These are phyloP conservation scores for Phytophthora sp. DNA, from an alignment of 352 stramenopile genomes.

Conservation along the genomic window DNA sequence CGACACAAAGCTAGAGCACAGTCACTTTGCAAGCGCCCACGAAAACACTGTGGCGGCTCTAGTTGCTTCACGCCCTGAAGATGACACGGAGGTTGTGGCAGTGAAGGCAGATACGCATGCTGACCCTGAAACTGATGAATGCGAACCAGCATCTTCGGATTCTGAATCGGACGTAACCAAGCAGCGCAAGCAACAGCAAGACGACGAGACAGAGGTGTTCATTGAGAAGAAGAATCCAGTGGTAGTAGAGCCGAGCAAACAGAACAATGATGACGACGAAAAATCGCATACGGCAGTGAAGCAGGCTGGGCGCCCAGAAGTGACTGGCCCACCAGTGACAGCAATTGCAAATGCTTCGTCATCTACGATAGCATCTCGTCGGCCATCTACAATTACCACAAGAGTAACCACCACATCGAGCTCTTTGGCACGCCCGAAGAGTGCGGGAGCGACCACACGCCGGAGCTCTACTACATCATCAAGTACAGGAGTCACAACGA, in stretches of 20 bases:
- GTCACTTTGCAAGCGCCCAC: background rate
- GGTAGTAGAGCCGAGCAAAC: constrained; percentile 6
- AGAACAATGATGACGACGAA: constrained; percentile 42
- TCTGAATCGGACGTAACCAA: constrained; percentile 35
- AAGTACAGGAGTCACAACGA: background rate
- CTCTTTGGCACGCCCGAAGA: constrained; percentile 57
- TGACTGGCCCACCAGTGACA: background rate
- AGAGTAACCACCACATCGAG: constrained; percentile 15
- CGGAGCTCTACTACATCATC: constrained; percentile 15
- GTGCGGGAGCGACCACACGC: constrained; percentile 31
- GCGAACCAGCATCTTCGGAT: constrained; percentile 28
- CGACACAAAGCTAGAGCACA: background rate
- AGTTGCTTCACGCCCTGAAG: background rate
- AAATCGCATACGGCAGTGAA: constrained; percentile 37
- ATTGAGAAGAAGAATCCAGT: constrained; percentile 3
- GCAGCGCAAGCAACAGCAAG: constrained; percentile 22
- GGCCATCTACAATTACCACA: constrained; percentile 15
- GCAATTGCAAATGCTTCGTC: background rate
- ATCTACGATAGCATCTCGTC: constrained; percentile 12
- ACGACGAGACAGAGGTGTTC: constrained; percentile 15
- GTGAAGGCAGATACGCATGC: constrained; percentile 3
- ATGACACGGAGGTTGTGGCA: background rate
- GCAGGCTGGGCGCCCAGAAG: constrained; percentile 28
- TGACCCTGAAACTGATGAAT: constrained; percentile 55
- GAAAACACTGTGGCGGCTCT: background rate